A percentile compares a stretch with the other conserved stretches of the same genome.
phyloP scores from a whole-genome alignment of 805 yeast species.

The Cyberlindnera japonica region DNA sequence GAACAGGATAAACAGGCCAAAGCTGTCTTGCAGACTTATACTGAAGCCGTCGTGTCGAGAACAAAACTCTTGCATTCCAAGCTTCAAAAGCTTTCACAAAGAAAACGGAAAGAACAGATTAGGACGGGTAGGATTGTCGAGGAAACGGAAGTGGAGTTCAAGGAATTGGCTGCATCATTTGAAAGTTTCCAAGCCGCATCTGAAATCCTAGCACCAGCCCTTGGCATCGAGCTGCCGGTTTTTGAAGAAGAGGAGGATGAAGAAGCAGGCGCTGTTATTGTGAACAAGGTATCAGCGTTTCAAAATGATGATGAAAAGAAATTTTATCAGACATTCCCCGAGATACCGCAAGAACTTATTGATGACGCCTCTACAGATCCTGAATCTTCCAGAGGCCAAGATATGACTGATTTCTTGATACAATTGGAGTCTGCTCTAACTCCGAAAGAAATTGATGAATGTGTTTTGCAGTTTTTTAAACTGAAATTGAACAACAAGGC shows the following conservation, averaged over 20 bases:
- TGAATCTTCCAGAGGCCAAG: slow-evolving; percentile 31
- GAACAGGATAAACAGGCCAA: slow-evolving; percentile 27
- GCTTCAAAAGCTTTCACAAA: slow-evolving; percentile 34
- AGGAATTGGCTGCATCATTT: slow-evolving; percentile 32
- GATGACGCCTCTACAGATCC: slow-evolving; percentile 29
- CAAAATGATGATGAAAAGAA: slow-evolving; percentile 58
- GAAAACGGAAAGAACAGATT: slow-evolving; percentile 53
- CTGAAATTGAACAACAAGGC: slow-evolving; percentile 65
- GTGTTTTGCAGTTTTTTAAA: slow-evolving; percentile 46
- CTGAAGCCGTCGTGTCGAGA: slow-evolving; percentile 38
- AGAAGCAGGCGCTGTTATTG: slow-evolving; percentile 25
- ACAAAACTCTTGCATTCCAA: slow-evolving; percentile 35
- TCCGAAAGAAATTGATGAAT: slow-evolving; percentile 47
- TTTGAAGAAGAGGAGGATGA: slow-evolving; percentile 30
- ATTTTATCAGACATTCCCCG: slow-evolving; percentile 60
- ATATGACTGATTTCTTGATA: slow-evolving; percentile 40
- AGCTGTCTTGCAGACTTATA: slow-evolving; percentile 38
- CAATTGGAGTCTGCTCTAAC: slow-evolving; percentile 41
- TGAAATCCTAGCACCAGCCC: slow-evolving; percentile 39
- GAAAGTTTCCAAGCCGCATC: slow-evolving; percentile 44
- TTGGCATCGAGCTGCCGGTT: slow-evolving; percentile 37
- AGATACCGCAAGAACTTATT: slow-evolving; percentile 33
- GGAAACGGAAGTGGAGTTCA: slow-evolving; percentile 35
- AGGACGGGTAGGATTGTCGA: slow-evolving; percentile 57
- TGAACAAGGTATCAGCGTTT: slow-evolving; percentile 46